Evolutionary conservation across 805 yeast species (phyloP).

Genomic region (Metschnikowia hibisci): DNA sequence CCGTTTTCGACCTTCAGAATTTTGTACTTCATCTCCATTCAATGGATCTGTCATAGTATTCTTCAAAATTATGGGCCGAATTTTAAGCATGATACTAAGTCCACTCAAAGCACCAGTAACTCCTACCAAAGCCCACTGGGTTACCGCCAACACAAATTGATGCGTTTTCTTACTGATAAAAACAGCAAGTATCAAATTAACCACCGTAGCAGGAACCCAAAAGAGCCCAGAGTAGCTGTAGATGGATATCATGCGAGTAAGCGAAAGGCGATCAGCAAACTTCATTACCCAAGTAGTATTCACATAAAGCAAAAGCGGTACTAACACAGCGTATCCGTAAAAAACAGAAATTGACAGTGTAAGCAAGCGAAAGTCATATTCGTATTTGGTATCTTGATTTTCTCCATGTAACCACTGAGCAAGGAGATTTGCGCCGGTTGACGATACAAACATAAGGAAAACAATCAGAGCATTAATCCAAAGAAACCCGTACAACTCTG

Average conservation of each 20-base stretch:
- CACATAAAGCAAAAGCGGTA: constrained; percentile 57
- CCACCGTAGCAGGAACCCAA: constrained; percentile 80
- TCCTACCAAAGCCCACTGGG: constrained; percentile 62
- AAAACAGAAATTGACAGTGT: constrained; percentile 66
- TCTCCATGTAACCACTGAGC: constrained; percentile 47
- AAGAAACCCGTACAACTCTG: constrained; percentile 80
- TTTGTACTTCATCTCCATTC: constrained; percentile 23
- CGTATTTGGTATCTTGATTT: constrained; percentile 42
- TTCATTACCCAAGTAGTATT: constrained; percentile 51
- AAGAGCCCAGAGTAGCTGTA: constrained; percentile 81
- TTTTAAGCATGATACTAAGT: constrained; percentile 46
- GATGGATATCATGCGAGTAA: constrained; percentile 62
- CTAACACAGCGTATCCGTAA: constrained; percentile 68
- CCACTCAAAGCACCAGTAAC: constrained; percentile 63
- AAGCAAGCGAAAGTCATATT: constrained; percentile 57
- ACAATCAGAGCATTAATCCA: constrained; percentile 88
- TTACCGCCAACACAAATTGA: constrained; percentile 37
- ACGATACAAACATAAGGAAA: constrained; percentile 67
- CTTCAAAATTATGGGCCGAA: constrained; percentile 35
- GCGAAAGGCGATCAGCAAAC: constrained; percentile 44
- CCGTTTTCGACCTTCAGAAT: constrained; percentile 27
- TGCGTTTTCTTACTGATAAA: constrained; percentile 36
- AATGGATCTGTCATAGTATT: constrained; percentile 22
- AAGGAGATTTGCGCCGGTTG: constrained; percentile 65
- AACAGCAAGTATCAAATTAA: constrained; percentile 56